Base-by-base conservation (phyloP, 495 filamentous ascomycete species). In the Chaetomium cochliodes region DNA sequence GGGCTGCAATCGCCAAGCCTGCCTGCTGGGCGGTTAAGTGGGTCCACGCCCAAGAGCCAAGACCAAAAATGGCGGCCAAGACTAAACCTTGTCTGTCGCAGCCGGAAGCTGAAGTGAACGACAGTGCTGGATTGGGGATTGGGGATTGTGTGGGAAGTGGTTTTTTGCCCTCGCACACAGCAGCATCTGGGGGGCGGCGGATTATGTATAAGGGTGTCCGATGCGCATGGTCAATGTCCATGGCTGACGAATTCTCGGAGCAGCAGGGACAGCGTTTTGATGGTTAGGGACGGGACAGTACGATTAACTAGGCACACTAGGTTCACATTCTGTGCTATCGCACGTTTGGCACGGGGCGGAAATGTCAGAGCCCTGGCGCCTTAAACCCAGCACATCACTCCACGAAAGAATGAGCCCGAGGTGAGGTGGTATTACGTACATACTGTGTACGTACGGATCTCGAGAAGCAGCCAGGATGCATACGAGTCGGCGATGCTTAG, bases 1-100 rank as follows among this genome's bases (percentile, higher is more conserved):
- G 64, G 64, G 28, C 63, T 52, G 60, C 66, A 62, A 65, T 63
- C 67, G 67, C 67, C 64, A 69, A 69, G 64, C 52, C 49, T 47
- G 22, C 52, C 30, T 53, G 65, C 62, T 67, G 67, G 60, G 62
- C 60, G 67, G 68, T 61, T 66, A 66, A 67, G 65, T 22, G 62
- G 46, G 54, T 28, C 56, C 54, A n/a, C 50, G 51, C 28, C 47
- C 61, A 33, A 60, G 52, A 41, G 22, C 39, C 57, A 60, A 57
- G 52, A 49, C 42, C 58, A 61, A 30, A n/a, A 46, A 46, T 46
- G 55, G 39, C 23, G 25, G 39, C 55, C 55, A 58, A 58, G 55
- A 6, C 55, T 28, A 51, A 39, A 57, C 54, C 20, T 39, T 57
- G 67, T 72, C 68, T 11, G 46, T 50, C 46, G 67, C 53, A n/a